Base-by-base conservation (phyloP, 106 monocot species). In the Dioscorea alata region DNA sequence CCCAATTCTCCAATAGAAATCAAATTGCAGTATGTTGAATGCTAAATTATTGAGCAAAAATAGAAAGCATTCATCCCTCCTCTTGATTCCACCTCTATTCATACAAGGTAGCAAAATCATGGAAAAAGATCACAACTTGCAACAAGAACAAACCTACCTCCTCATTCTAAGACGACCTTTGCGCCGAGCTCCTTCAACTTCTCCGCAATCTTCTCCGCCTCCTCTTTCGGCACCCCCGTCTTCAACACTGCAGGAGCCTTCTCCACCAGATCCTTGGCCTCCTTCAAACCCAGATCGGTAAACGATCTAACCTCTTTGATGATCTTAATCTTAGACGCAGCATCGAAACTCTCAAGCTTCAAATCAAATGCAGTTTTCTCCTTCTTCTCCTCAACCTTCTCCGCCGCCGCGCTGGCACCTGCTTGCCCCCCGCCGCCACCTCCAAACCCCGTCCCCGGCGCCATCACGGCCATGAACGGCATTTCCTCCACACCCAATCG, bases 181-280 rank as follows among this genome's bases (percentile, higher is more conserved):
- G 70, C 70, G 5, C 70, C 70, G 48, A 71, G 12, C 70, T 71
- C 70, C 70, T 71, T 71, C 70, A 71, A 23, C 60, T 71, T 71
- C 59, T 71, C 70, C 42, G 60, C 70, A 16, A 71, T 71, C 59
- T 71, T 61, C 70, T 35, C 24, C 42, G 70, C 70, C 48, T 71
- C 70, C 59, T 71, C 69, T 28, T 69, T 69, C 16, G 57, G 23
- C 54, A 69, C 25, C 33, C 69, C 69, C 33, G 13, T 57, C 53
- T 69, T 69, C 16, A 69, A 8, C 31, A 69, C 32, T 1, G 57
- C 32, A 24, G 69, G 69, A 12, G 69, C 69, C 31, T 69, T 69
- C 69, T 69, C 69, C 69, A 69, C 69, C 69, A 69, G 19, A 14
- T 69, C 69, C 32, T 69, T 69, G 8, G 69, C 69, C 57, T 69